A percentile compares a stretch with the other conserved stretches of the same genome.
Conservation (phyloP, 495 filamentous ascomycete species). For the Podospora fimiseda region DNA sequence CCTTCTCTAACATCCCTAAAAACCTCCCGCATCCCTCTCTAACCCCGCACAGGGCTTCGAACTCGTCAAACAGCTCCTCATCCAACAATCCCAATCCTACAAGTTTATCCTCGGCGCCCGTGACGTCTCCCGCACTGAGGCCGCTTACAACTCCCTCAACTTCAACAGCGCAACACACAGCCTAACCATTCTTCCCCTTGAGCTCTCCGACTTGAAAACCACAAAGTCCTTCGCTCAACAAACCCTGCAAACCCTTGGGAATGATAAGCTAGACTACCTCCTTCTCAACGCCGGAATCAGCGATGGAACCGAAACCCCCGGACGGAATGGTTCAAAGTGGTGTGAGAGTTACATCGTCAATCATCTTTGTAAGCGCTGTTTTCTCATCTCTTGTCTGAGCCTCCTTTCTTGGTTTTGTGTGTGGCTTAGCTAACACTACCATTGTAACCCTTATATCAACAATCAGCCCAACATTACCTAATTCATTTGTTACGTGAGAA, state of each 20-base stretch:
- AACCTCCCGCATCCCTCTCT: not conserved
- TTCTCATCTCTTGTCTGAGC: not conserved
- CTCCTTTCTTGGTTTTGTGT: too few relatives aligned
- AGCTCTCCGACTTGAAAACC: conserved; percentile 30
- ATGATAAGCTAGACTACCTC: conserved; percentile 32
- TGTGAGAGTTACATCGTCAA: conserved; percentile 37
- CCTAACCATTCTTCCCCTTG: conserved; percentile 37
- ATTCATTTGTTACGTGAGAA: conserved; percentile 34
- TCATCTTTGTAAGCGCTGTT: conserved; percentile 31
- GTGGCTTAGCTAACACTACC: too few relatives aligned
- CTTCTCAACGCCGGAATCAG: conserved; percentile 35
- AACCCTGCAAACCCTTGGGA: conserved; percentile 31
- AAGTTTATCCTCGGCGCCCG: conserved; percentile 42
- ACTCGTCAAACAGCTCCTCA: conserved; percentile 35
- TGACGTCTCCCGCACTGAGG: conserved; percentile 27
- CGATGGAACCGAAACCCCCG: conserved; percentile 18
- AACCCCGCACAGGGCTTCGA: conserved; percentile 37
- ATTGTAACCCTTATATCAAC: not conserved
- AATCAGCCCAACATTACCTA: conserved; percentile 41
- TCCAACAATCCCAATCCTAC: conserved; percentile 23
- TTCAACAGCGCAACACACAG: conserved; percentile 30
- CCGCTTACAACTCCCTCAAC: conserved; percentile 30
- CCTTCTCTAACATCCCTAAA: too few relatives aligned
- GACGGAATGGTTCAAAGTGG: conserved; percentile 32
- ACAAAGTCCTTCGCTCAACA: conserved; percentile 34